phyloP scores from a whole-genome alignment of 108 stramenopile species.

The Nitzschia sp. region DNA sequence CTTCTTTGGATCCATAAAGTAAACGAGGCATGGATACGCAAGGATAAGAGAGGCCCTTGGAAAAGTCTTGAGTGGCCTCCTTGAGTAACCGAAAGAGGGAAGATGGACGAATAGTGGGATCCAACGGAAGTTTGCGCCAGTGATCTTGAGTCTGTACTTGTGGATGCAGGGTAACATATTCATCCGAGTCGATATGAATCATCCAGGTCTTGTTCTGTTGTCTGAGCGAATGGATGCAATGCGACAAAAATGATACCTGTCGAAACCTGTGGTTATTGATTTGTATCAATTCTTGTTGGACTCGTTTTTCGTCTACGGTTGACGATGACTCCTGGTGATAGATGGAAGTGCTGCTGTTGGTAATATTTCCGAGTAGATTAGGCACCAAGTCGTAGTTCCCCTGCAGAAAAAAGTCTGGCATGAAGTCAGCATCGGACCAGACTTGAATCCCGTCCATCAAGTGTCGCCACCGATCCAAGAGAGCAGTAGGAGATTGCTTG shows the following conservation, averaged over 20 bases:
- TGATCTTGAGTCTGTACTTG: not conserved
- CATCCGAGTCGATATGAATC: conserved; percentile 62
- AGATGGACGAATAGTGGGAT: not conserved
- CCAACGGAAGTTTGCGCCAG: not conserved
- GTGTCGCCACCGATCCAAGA: conserved; percentile 40
- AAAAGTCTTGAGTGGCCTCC: not conserved
- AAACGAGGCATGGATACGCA: conserved; percentile 17
- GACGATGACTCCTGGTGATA: not conserved
- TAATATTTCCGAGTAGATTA: not conserved
- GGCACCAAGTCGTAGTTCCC: conserved; percentile 10
- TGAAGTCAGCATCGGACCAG: conserved; percentile 29
- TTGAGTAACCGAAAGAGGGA: not conserved
- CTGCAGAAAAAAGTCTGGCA: conserved; percentile 33
- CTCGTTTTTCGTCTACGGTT: not conserved
- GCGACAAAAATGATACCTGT: conserved; percentile 32
- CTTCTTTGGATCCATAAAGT: conserved; percentile 14
- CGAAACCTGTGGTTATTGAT: conserved; percentile 42
- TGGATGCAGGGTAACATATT: conserved; percentile 42
- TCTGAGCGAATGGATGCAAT: conserved; percentile 18
- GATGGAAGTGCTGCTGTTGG: not conserved
- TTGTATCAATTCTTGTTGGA: not conserved
- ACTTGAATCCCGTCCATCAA: not conserved
- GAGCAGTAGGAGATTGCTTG: conserved; percentile 27
- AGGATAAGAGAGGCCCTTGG: conserved; percentile 8
- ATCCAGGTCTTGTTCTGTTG: conserved; percentile 40